Evolutionary conservation across 1,284 basidiomycete species (phyloP), one percentile per base, ranked within the genome.

Genomic region (Ustilago trichophora): DNA sequence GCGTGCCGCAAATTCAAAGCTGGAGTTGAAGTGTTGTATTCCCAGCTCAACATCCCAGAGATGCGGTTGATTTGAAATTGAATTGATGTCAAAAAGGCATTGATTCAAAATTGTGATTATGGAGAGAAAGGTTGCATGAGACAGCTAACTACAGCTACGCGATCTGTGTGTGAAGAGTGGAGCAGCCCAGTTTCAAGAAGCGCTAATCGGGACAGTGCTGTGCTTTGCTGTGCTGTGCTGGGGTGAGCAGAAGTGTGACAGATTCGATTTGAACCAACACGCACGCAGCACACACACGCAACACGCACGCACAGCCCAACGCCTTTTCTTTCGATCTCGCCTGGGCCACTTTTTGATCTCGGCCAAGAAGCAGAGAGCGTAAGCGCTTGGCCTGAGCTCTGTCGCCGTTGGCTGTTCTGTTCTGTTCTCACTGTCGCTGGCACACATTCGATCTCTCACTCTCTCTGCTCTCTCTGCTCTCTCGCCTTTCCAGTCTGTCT

Each of bases 241-340:
- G 18, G 19, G 9, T 32, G 27, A 27, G 22, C 15, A 7, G 6
- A 33, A 21, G 15, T 32, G 36, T 37, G 46, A 37, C 25, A n/a
- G 25, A 19, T 32, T 24, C 22, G 36, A 31, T 32, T 15, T 26
- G 13, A 5, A 22, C 27, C 34, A 29, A 32, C 36, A 32, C 22
- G 33, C 40, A 21, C 29, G 29, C n/a, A 29, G 35, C 25, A 37
- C 26, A 24, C 34, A 35, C 25, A 27, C 34, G 24, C 3, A 10
- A 45, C 41, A 35, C 36, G 33, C 34, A 50, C 47, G 54, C 47
- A 57, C 55, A 58, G 53, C 53, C 53, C 53, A 19, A 44, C 25
- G 45, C n/a, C 21, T 22, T 27, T 24, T 8, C 37, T 8, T 10
- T 43, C 41, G 41, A 43, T 32, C 31, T 44, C 38, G 38, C 24